Evolutionary conservation across 164 flowering plant species (phyloP).

Genomic region (Liriodendron chinense): DNA sequence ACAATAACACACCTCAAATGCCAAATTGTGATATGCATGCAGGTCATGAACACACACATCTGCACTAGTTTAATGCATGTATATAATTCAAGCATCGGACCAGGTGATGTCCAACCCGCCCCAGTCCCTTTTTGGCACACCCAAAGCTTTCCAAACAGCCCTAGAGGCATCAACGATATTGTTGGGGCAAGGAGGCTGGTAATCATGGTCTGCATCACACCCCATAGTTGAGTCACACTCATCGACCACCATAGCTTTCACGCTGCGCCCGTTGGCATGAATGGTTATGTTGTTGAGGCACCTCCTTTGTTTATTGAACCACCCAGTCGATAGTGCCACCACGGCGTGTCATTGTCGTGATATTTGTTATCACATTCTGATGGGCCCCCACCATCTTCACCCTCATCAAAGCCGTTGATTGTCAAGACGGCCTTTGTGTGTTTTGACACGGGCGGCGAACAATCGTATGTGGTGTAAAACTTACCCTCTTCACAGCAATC

Average conservation of each 20-base stretch:
- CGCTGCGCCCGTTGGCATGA: constrained; percentile 5
- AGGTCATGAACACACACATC: too few relatives aligned
- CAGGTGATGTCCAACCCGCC: background rate
- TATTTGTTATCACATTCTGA: constrained; percentile 6
- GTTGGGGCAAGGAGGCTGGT: constrained; percentile 14
- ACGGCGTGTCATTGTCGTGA: constrained; percentile 3
- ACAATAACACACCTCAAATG: too few relatives aligned
- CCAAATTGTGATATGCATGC: too few relatives aligned
- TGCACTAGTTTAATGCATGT: too few relatives aligned
- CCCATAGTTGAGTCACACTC: constrained; percentile 18
- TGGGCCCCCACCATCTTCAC: constrained; percentile 13
- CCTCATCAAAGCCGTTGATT: constrained; percentile 8
- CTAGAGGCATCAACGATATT: constrained; percentile 18
- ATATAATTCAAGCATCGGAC: constrained; percentile 5
- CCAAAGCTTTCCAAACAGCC: constrained; percentile 15
- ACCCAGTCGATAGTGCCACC: constrained; percentile 13
- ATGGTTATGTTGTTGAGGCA: constrained; percentile 5
- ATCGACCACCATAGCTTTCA: constrained; percentile 15
- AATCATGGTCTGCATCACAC: constrained; percentile 10
- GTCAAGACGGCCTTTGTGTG: constrained; percentile 10
- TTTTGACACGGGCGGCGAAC: constrained; percentile 11
- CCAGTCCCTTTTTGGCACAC: background rate
- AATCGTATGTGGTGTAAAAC: constrained; percentile 1
- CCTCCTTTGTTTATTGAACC: constrained; percentile 1
- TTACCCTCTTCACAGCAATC: constrained; percentile 8